Base-by-base conservation (phyloP, 2,329 filamentous ascomycete genomes). In the Sporothrix euskadiensis region DNA sequence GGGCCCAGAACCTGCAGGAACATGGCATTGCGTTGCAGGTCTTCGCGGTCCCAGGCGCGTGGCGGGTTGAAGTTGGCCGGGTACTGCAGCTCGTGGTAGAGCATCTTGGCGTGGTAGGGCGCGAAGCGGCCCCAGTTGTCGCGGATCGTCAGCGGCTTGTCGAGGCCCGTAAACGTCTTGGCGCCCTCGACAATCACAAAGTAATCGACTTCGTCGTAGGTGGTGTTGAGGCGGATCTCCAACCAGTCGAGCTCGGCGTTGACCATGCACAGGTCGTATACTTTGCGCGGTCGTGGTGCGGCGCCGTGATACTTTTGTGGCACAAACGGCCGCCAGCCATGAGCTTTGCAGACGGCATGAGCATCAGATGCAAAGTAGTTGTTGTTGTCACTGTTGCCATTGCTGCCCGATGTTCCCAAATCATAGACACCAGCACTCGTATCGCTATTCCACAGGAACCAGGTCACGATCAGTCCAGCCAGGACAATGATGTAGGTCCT, bases 181-280 rank as follows among this genome's bases (percentile, higher is more conserved):
- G 81, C 79, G 0, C 86, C 85, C 81, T 91, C 89, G 69, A 91
- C 84, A 47, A 91, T 84, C 77, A 91, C 83, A 76, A 90, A 91
- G 80, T 90, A 90, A 81, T 91, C 89, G 74, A 91, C 88, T 57
- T 86, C 81, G 54, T 85, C 80, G 73, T 86, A 86, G 19, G 89
- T 84, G 2, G 87, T 87, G 77, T 88, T 84, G 3, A 91, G 82
- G 12, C 88, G 87, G 66, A 92, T 87, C 79, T 91, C 89, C 57
- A 91, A 83, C 84, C 88, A 89, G 80, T 91, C 89, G 14, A 91
- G 83, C 80, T 91, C 89, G 2, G 84, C 86, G 76, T 89, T 90
- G 76, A 91, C 80, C 83, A 90, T 86, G 77, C 90, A 83, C 1
- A 91, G 82, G 78, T 91, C 89, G 79, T 88, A 89, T 44, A 89